phyloP scores from a whole-genome alignment of 805 yeast genomes.

The Brettanomyces custersianus region DNA sequence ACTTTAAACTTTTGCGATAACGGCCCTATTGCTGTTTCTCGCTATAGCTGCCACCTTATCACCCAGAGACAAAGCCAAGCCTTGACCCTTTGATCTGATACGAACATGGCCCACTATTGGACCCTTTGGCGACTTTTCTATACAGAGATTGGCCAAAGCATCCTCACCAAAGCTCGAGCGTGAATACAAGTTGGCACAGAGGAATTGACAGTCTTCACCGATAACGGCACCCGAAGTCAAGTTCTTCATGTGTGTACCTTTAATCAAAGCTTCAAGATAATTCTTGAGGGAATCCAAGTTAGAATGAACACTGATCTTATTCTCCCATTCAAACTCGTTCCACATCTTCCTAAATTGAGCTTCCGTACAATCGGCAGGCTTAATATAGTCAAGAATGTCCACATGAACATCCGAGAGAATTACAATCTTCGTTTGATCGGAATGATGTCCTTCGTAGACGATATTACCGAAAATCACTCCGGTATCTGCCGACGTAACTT shows the following conservation, averaged over 20 bases:
- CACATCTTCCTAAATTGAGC: constrained; percentile 93
- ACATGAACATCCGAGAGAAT: constrained; percentile 91
- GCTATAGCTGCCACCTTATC: constrained; percentile 86
- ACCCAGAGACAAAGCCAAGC: constrained; percentile 89
- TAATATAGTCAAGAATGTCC: constrained; percentile 94
- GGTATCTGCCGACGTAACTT: constrained; percentile 95
- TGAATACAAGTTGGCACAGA: constrained; percentile 91
- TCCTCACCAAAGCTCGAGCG: constrained; percentile 94
- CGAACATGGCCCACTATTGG: constrained; percentile 89
- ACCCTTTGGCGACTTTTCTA: constrained; percentile 70
- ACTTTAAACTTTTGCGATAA: constrained; percentile 16
- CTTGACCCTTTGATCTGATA: constrained; percentile 96
- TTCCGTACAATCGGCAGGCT: constrained; percentile 88
- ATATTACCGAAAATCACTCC: constrained; percentile 97
- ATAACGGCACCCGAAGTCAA: constrained; percentile 87
- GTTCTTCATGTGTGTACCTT: constrained; percentile 88
- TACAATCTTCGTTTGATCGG: constrained; percentile 81
- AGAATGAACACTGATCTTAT: constrained; percentile 84
- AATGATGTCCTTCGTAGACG: constrained; percentile 92
- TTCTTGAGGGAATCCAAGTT: constrained; percentile 57
- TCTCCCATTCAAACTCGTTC: constrained; percentile 99
- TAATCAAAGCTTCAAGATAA: constrained; percentile 66
- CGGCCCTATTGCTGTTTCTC: constrained; percentile 38
- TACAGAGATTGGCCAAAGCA: constrained; percentile 90
- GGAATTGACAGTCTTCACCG: constrained; percentile 82